Evolutionary conservation across 345 rosid genomes (phyloP), one percentile per base, ranked within the genome.

Genomic region (Citrus reticulata): DNA sequence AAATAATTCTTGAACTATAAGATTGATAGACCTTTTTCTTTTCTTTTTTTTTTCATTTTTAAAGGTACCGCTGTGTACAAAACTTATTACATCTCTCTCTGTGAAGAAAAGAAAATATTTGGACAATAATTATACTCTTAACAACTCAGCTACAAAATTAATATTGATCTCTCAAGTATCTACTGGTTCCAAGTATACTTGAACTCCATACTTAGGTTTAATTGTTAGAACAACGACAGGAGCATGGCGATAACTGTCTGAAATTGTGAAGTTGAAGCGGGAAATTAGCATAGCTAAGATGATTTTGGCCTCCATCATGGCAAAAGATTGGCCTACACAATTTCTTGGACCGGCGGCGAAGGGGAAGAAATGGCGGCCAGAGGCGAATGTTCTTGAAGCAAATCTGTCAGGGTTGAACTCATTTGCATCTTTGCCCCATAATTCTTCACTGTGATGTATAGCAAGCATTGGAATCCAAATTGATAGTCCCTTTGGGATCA

Each of bases 381-480:
- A 81, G 1, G 86, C 82, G 24, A 81, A 88, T 10, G 87, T 63
- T 76, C 81, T 89, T 1, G 90, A 82, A 1, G 89, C 79, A 42
- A 94, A 96, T 49, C 98, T 85, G 1, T 93, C 93, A 0, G 98
- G 99, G 13, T 94, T 92, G 87, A 96, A 96, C 54, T 94, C 92
- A 8, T 93, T 87, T 2, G 86, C 99, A 61, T 96, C 97, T 83
- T 91, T 81, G 2, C 99, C 99, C 99, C 99, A 96, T 61, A 96
- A 46, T 27, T 93, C 93, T 70, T 93, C 81, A 64, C 91, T 91
- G 76, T 96, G 99, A 75, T 96, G 95, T 35, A 96, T 94, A 1
- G 98, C 98, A 2, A 96, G 87, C 16, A 93, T 94, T 13, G 99
- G 99, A 61, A 96, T 92, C 99, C 99, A 96, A 22, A 96, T 86